phyloP scores from a whole-genome alignment of 129 eudicot species.

The Flaveria trinervia region DNA sequence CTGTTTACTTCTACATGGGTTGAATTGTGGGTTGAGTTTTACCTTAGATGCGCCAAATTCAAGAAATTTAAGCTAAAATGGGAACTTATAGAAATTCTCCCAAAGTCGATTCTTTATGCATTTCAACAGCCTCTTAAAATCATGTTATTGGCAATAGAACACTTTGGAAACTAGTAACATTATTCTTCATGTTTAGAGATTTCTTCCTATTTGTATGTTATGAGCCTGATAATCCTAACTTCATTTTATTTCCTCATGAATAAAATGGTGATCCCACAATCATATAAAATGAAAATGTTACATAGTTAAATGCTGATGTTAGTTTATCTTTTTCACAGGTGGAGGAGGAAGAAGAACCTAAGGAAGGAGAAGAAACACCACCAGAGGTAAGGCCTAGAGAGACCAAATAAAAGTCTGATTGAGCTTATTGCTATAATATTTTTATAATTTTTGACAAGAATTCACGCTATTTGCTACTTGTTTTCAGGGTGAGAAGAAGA shows the following conservation, averaged over 20 bases:
- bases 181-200: background rate
- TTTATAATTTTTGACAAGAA: background rate
- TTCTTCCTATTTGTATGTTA: background rate
- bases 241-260: background rate
- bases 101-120: background rate
- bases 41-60: background rate
- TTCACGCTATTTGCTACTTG: constrained; percentile 12
- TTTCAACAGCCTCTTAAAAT: background rate
- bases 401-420: constrained; percentile 6
- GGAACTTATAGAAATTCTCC: background rate
- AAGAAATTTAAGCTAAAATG: background rate
- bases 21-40: background rate
- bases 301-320: background rate
- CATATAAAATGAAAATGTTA: background rate
- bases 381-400: constrained; percentile 59
- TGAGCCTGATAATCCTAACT: background rate
- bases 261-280: background rate
- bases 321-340: constrained; percentile 48
- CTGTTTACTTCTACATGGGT: background rate
- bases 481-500: constrained; percentile 77
- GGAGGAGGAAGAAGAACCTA: constrained; percentile 86
- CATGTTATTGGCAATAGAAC: background rate
- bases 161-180: background rate
- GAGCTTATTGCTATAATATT: background rate
- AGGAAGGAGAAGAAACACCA: constrained; percentile 79